Evolutionary conservation across 2,329 filamentous ascomycete genomes (phyloP).

Genomic region (Helminthosporium solani): DNA sequence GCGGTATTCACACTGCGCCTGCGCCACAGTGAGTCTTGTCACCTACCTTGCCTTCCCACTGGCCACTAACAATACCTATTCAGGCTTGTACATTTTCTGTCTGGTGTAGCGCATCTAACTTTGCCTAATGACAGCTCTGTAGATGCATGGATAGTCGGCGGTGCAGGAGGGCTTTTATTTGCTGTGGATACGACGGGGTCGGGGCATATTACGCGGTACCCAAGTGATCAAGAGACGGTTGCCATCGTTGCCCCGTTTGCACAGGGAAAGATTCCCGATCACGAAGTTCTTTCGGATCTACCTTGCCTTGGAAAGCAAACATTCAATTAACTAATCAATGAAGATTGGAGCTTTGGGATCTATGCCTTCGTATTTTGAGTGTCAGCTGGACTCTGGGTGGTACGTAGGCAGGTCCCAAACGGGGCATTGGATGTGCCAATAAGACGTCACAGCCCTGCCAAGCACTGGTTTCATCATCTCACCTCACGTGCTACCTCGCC

Average conservation of each 20-base stretch:
- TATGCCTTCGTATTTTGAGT: no score
- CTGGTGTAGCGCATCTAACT: slow-evolving; percentile 36
- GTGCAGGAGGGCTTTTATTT: slow-evolving; percentile 32
- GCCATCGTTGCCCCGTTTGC: slow-evolving; percentile 30
- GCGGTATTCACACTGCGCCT: slow-evolving; percentile 38
- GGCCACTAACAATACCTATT: not conserved
- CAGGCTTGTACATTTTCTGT: slow-evolving; percentile 35
- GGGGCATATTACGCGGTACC: slow-evolving; percentile 37
- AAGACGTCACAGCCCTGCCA: not conserved
- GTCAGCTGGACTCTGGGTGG: no score
- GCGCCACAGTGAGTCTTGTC: slow-evolving; percentile 24
- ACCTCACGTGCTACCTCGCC: no score
- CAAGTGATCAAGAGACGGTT: slow-evolving; percentile 33
- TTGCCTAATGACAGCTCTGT: slow-evolving; percentile 19
- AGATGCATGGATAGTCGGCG: slow-evolving; percentile 37
- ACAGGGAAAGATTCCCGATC: slow-evolving; percentile 21
- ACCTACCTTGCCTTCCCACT: not conserved
- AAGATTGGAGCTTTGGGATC: no score
- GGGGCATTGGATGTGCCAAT: not conserved
- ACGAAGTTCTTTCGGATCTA: slow-evolving; percentile 21
- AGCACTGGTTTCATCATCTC: no score
- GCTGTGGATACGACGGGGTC: slow-evolving; percentile 33
- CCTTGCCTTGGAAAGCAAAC: slow-evolving; percentile 15
- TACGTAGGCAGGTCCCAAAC: no score
- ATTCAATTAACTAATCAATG: slow-evolving; percentile 13